phyloP scores from a whole-genome alignment of 2,329 filamentous ascomycete genomes.

The Trichoderma sp. region DNA sequence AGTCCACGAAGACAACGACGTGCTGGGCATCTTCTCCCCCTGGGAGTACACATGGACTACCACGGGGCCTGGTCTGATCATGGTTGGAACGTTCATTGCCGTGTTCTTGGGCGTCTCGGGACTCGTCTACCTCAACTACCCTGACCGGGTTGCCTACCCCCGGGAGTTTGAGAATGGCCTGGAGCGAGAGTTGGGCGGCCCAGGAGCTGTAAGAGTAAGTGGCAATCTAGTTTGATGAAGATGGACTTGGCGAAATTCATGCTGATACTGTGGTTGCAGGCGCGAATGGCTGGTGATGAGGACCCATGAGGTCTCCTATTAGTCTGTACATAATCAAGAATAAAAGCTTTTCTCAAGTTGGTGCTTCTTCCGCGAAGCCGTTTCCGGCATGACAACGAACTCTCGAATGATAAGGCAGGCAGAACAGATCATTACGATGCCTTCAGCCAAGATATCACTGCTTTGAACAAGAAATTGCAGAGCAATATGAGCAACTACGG shows the following conservation, averaged over 20 bases:
- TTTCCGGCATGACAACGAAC: not conserved
- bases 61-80: constrained; percentile 67
- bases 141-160: constrained; percentile 69
- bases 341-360: constrained; percentile 7
- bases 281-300: constrained; percentile 58
- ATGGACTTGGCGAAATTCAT: not conserved
- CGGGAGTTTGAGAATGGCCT: constrained; percentile 73
- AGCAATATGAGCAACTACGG: not conserved
- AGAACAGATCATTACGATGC: not conserved
- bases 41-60: constrained; percentile 85
- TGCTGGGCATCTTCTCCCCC: constrained; percentile 84
- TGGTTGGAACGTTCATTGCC: constrained; percentile 68
- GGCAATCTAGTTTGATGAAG: not conserved
- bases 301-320: constrained; percentile 47
- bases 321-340: constrained; percentile 43
- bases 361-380: not conserved
- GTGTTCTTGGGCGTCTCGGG: constrained; percentile 67
- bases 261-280: constrained; percentile 44
- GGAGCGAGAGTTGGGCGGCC: constrained; percentile 73
- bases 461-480: not conserved
- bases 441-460: not conserved
- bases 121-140: constrained; percentile 68
- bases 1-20: constrained; percentile 94
- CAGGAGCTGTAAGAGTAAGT: constrained; percentile 67
- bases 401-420: not conserved